Conservation (phyloP, 805 yeast genomes). For the Myxozyma lipomycoides region DNA sequence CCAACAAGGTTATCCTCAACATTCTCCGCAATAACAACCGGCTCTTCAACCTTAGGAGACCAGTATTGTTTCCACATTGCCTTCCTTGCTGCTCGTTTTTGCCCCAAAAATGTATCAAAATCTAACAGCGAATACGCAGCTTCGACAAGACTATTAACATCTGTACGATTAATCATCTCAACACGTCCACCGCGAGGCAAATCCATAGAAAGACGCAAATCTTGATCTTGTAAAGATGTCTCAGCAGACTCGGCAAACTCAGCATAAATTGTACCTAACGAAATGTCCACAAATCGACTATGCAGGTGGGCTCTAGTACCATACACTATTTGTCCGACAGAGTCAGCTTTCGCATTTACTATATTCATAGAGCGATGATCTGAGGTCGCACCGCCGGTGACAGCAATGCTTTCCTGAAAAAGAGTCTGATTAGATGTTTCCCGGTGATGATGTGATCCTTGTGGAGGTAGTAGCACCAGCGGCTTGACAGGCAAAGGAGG, state of each 20-base stretch:
- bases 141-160: slow-evolving; percentile 24
- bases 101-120: slow-evolving; percentile 32
- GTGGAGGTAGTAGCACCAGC: neutral
- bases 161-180: neutral
- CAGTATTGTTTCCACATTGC: slow-evolving; percentile 37
- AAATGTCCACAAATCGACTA: slow-evolving; percentile 9
- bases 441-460: neutral
- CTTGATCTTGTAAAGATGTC: slow-evolving; percentile 12
- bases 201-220: slow-evolving; percentile 18
- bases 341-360: slow-evolving; percentile 3
- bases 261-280: slow-evolving; percentile 8
- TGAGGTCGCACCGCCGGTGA: neutral
- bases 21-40: neutral
- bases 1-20: neutral
- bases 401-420: neutral
- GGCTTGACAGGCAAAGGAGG: slow-evolving; percentile 5
- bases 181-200: slow-evolving; percentile 14
- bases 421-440: neutral
- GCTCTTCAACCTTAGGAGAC: slow-evolving; percentile 19
- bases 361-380: neutral
- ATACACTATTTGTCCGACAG: slow-evolving; percentile 20
- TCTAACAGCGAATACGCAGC: slow-evolving; percentile 30
- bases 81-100: slow-evolving; percentile 33
- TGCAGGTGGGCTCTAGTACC: slow-evolving; percentile 17
- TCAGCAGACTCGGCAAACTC: slow-evolving; percentile 14